Percentiles rank a stretch among this genome's conserved stretches.
Conservation (phyloP, 2,329 filamentous ascomycete species). For the Alternaria metachromatica region DNA sequence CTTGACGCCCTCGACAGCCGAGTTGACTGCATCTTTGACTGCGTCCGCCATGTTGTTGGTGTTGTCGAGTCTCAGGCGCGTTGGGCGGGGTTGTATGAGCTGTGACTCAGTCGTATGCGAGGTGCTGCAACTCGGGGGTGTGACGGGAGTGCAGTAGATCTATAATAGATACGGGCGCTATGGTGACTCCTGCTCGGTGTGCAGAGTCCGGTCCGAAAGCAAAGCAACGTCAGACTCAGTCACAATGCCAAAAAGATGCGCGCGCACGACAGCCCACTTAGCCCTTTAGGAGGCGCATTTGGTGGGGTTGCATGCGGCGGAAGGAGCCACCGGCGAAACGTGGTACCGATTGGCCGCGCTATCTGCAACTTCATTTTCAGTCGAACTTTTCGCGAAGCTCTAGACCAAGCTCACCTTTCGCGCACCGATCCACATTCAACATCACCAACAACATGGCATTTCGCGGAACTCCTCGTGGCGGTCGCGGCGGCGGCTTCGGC, state of each 20-base stretch:
- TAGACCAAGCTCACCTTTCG: slow-evolving; percentile 34
- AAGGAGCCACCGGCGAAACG: slow-evolving; percentile 30
- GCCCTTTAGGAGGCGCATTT: slow-evolving; percentile 26
- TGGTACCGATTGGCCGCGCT: slow-evolving; percentile 33
- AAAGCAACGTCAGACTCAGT: slow-evolving; percentile 16
- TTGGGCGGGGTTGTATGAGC: slow-evolving; percentile 19
- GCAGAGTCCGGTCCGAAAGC: slow-evolving; percentile 7
- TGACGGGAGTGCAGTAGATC: slow-evolving; percentile 1
- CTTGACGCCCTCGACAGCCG: slow-evolving; percentile 65
- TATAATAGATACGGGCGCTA: background rate
- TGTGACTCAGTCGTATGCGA: slow-evolving; percentile 39
- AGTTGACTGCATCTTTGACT: slow-evolving; percentile 57
- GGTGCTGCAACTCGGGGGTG: background rate
- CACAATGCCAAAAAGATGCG: slow-evolving; percentile 34
- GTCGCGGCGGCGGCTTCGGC: slow-evolving; percentile 55
- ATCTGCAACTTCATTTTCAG: slow-evolving; percentile 35
- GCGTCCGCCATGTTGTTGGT: slow-evolving; percentile 55
- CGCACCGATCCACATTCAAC: slow-evolving; percentile 36
- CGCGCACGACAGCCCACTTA: slow-evolving; percentile 33
- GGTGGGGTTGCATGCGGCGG: slow-evolving; percentile 30
- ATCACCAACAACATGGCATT: slow-evolving; percentile 64
- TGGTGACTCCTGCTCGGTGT: slow-evolving; percentile 9
- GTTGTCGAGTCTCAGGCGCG: slow-evolving; percentile 26
- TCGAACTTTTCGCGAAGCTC: slow-evolving; percentile 35
- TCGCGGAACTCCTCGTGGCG: slow-evolving; percentile 54